Evolutionary conservation across 78 protist genomes (phyloP).

Genomic region (Polysphondylium violaceum): DNA sequence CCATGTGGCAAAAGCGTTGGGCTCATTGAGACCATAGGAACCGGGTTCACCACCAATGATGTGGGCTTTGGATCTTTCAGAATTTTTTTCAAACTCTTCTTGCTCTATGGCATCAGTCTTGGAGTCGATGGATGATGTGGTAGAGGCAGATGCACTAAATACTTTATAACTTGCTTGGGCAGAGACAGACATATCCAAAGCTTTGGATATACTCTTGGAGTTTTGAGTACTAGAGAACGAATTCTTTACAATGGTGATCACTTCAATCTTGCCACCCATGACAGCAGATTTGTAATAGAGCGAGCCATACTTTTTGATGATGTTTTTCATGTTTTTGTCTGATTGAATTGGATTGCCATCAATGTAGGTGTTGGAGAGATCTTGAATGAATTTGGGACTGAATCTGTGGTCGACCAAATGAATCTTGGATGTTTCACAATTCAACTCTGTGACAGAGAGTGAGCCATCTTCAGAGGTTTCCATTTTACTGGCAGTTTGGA

Average conservation of each 20-base stretch:
- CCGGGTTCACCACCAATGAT: conserved; percentile 43
- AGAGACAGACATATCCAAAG: background rate
- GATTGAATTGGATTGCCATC: background rate
- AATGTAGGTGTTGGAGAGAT: background rate
- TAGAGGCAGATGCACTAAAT: background rate
- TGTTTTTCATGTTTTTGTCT: background rate
- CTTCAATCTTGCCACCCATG: conserved; percentile 7
- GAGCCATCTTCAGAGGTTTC: background rate
- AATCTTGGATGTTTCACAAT: background rate
- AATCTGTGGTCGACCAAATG: background rate
- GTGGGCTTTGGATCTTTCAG: background rate
- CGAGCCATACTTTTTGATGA: conserved; percentile 10
- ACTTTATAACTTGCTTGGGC: background rate
- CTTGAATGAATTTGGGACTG: conserved; percentile 24
- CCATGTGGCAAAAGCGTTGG: no score
- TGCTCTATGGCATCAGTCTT: background rate
- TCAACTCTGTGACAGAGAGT: background rate
- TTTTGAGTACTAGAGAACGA: background rate
- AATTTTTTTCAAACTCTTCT: background rate
- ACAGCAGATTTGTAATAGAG: conserved; percentile 2
- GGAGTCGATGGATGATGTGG: background rate
- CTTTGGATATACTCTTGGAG: background rate
- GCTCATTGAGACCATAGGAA: conserved; percentile 45
- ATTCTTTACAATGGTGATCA: background rate
- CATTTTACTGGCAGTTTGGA: background rate